These are phyloP conservation scores for Eragrostis nindensis DNA, from an alignment of 176 grass and related monocot species.

Conservation along the genomic window DNA sequence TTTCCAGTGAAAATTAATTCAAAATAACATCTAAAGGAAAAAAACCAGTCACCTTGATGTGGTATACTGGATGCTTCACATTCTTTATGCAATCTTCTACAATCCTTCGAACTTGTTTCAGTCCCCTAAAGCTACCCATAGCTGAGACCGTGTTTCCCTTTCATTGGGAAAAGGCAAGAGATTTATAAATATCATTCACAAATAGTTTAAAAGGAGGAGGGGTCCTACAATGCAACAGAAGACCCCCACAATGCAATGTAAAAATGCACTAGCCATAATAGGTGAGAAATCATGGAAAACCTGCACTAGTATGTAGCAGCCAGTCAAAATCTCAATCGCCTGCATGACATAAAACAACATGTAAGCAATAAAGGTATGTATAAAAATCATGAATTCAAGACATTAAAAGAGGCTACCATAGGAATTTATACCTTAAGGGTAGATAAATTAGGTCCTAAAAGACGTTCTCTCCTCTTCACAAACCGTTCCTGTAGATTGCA, in stretches of 20 bases:
- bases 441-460: slow-evolving; percentile 91
- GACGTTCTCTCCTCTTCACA: slow-evolving; percentile 96
- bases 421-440: slow-evolving; percentile 80
- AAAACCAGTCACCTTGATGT: slow-evolving; percentile 74
- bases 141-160: slow-evolving; percentile 92
- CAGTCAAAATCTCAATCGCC: slow-evolving; percentile 97
- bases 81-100: slow-evolving; percentile 97
- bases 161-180: slow-evolving; percentile 28
- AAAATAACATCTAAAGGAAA: slow-evolving; percentile 24
- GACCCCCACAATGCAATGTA: not conserved
- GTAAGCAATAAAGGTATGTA: slow-evolving; percentile 3
- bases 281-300: slow-evolving; percentile 51
- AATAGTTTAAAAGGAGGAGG: not conserved
- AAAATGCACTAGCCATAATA: slow-evolving; percentile 6
- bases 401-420: not conserved
- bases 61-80: slow-evolving; percentile 92
- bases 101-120: slow-evolving; percentile 90
- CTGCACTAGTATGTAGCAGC: slow-evolving; percentile 97
- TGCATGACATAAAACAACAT: slow-evolving; percentile 44
- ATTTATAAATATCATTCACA: not conserved
- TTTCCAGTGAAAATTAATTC: slow-evolving; percentile 1
- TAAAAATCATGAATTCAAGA: not conserved
- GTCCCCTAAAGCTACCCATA: slow-evolving; percentile 93
- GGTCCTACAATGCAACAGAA: not conserved
- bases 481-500: slow-evolving; percentile 77